Base-by-base conservation (phyloP, 2,329 filamentous ascomycete genomes). In the Phyllosticta capitalensis region DNA sequence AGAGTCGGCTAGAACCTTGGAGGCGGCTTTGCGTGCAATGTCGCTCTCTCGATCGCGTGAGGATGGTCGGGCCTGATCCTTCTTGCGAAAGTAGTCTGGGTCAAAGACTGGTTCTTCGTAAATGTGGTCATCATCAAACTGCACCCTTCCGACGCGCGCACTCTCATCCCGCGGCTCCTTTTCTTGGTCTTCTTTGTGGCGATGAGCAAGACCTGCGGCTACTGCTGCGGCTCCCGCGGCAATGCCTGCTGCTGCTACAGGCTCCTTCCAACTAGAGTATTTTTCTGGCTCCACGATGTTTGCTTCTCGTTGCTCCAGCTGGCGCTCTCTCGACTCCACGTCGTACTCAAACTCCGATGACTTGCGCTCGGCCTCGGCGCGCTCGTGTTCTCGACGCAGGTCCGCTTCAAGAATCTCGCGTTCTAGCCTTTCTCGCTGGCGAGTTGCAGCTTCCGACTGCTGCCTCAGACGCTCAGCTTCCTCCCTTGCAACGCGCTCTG, bases 51-150 rank as follows among this genome's bases (percentile, higher is more conserved):
- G 33, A 14, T 59, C 53, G n/a, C 38, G 56, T 14, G 20, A 19
- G 17, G 20, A 14, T 2, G n/a, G 20, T 19, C 48, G 64, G 7
- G 63, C 58, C 20, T 61, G 65, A 21, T 70, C 66, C 60, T 70
- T 70, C 62, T 70, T 72, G 63, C 72, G 75, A 68, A 79, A 79
- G 48, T 76, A 73, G 45, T 77, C 68, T 0, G 72, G 76, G 51
- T 79, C 72, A 64, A 74, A 76, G 38, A 79, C 71, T 17, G 77
- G 76, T 14, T 79, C 77, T 53, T 78, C 75, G 58, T 67, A 67
- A 22, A 72, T 70, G 59, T 53, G 54, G 22, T 60, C 58, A 33
- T 60, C 58, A 26, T 59, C 61, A 26, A 51, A 61, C 5, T 61
- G 28, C 17, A 55, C 52, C 33, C 51, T 54, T 26, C 22, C 52